Evolutionary conservation across 805 yeast genomes (phyloP).

Genomic region (Lipomyces orientalis): DNA sequence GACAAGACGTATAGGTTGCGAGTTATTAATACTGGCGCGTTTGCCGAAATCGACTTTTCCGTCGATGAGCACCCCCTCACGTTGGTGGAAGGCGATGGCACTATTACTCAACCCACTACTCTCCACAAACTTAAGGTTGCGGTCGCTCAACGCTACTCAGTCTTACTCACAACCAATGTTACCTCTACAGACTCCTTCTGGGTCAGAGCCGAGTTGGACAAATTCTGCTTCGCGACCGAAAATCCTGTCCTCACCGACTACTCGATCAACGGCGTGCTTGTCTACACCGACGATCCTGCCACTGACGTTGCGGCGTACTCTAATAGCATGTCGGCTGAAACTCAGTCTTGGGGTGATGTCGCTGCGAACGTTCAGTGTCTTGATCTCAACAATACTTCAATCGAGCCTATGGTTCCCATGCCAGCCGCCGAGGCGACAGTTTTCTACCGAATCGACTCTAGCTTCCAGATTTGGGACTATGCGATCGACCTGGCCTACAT

Average conservation of each 20-base stretch:
- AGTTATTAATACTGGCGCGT: conserved; percentile 46
- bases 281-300: conserved; percentile 40
- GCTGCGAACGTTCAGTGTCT: conserved; percentile 41
- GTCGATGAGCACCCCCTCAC: conserved; percentile 42
- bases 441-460: conserved; percentile 44
- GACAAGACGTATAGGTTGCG: conserved; percentile 38
- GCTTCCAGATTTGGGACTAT: conserved; percentile 46
- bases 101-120: conserved; percentile 39
- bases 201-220: conserved; percentile 50
- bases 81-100: conserved; percentile 48
- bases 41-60: conserved; percentile 44
- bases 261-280: conserved; percentile 46
- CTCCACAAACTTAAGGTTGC: conserved; percentile 48
- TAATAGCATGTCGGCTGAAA: conserved; percentile 5
- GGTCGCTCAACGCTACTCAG: conserved; percentile 82
- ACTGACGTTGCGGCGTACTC: conserved; percentile 18
- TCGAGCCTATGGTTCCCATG: conserved; percentile 37
- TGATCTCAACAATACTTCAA: conserved; percentile 40
- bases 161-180: conserved; percentile 62
- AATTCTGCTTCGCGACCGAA: conserved; percentile 47
- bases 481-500: conserved; percentile 44
- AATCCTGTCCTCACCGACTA: conserved; percentile 46
- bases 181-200: conserved; percentile 42
- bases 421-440: conserved; percentile 45
- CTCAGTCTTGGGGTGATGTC: conserved; percentile 35